A percentile compares a stretch with the other conserved stretches of the same genome.
phyloP scores from a whole-genome alignment of 163 green algal species.

The Coccomyxa subellipsoidea region DNA sequence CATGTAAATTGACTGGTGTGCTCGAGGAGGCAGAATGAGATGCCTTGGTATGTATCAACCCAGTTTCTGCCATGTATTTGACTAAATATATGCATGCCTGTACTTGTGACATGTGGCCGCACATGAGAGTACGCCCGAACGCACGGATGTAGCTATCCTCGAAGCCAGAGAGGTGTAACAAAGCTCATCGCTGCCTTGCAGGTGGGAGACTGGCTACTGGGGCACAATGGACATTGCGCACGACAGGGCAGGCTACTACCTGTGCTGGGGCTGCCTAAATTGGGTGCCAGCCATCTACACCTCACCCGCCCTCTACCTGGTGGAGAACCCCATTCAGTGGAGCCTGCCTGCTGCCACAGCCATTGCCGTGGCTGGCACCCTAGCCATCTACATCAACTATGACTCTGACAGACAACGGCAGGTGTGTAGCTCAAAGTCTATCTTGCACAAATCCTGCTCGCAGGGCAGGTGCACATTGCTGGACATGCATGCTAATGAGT shows the following conservation, averaged over 20 bases:
- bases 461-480: too few relatives aligned
- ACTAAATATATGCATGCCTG: too few relatives aligned
- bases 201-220: slow-evolving; percentile 74
- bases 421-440: slow-evolving; percentile 15
- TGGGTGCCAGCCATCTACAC: slow-evolving; percentile 78
- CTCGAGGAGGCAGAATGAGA: too few relatives aligned
- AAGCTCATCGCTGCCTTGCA: neutral
- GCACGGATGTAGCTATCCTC: too few relatives aligned
- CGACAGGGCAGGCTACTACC: slow-evolving; percentile 74
- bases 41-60: too few relatives aligned
- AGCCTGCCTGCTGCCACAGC: slow-evolving; percentile 14
- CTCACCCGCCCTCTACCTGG: slow-evolving; percentile 63
- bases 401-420: slow-evolving; percentile 68
- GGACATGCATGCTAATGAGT: too few relatives aligned
- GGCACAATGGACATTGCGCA: slow-evolving; percentile 77
- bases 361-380: slow-evolving; percentile 38
- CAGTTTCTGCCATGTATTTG: too few relatives aligned
- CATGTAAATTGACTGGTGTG: too few relatives aligned
- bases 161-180: too few relatives aligned
- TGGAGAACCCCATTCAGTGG: slow-evolving; percentile 48
- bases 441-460: too few relatives aligned
- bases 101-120: too few relatives aligned
- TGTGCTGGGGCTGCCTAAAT: slow-evolving; percentile 78
- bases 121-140: too few relatives aligned
- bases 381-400: slow-evolving; percentile 74